Evolutionary conservation across 495 filamentous ascomycete genomes (phyloP), one percentile per base, ranked within the genome.

Genomic region (Paragyromitra xinjiangensis): DNA sequence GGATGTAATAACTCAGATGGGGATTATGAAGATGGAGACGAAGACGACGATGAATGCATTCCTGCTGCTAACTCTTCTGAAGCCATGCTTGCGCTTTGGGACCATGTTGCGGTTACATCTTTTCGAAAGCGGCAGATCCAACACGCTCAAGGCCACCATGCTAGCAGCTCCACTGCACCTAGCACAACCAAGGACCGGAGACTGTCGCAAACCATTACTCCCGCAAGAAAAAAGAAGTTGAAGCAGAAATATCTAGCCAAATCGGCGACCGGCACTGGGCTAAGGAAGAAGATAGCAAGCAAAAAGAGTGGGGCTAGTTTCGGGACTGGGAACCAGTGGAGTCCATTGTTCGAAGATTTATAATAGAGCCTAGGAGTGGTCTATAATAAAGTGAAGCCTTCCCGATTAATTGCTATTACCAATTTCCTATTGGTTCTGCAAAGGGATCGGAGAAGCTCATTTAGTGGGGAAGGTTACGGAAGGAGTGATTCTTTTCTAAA

Each of bases 121-220:
- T 82, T 82, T 53, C 69, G 81, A 29, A 82, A 82, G 68, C 72
- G 81, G 24, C 81, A 82, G 42, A 77, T 80, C 12, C 80, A 82
- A 37, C 80, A 82, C 39, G n/a, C 55, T 26, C 80, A 81, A 71
- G 73, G 77, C 7, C 66, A 70, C 9, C 62, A 64, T 24, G 39
- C 69, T 34, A 77, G 37, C 29, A 66, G 42, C 16, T 12, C 70
- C 2, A 48, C 69, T 39, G 16, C 69, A 59, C 34, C 69, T 12
- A 64, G 61, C 42, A 79, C 69, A 24, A 37, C 69, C 12, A 62
- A 69, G 22, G 73, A 79, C 45, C 65, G 73, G 34, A 80, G 64
- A 19, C 45, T 81, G 24, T 73, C 79, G n/a, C 79, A 81, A n/a
- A 81, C 80, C 26, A 81, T 81, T 56, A 81, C 80, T 1, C 80